phyloP scores from a whole-genome alignment of 352 stramenopile species.

The Elongisporangium prolatum region DNA sequence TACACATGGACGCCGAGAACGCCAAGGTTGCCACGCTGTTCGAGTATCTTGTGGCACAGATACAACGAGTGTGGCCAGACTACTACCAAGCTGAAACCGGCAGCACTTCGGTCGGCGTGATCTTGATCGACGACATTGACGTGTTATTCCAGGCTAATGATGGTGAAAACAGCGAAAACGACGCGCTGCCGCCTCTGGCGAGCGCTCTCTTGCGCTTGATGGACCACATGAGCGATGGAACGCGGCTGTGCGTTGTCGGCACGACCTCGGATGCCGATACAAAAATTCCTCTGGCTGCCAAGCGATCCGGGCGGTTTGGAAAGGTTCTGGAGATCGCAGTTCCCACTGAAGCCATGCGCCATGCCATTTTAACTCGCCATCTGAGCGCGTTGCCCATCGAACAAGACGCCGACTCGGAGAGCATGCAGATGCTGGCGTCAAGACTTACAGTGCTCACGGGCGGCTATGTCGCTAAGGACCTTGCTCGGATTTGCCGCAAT shows the following conservation, averaged over 20 bases:
- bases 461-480: conserved; percentile 74
- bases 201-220: conserved; percentile 61
- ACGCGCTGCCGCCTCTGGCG: conserved; percentile 39
- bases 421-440: conserved; percentile 15
- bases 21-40: conserved; percentile 39
- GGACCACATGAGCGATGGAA: conserved; percentile 29
- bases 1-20: conserved; percentile 53
- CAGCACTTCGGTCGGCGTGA: conserved; percentile 22
- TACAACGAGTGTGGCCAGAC: conserved; percentile 24
- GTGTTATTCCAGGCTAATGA: conserved; percentile 49
- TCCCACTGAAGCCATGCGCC: conserved; percentile 50
- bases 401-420: not conserved
- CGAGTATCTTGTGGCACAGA: conserved; percentile 46
- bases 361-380: conserved; percentile 41
- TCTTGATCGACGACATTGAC: conserved; percentile 71
- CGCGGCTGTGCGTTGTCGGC: conserved; percentile 44
- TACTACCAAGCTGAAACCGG: not conserved
- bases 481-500: conserved; percentile 66
- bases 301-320: conserved; percentile 45
- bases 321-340: conserved; percentile 62
- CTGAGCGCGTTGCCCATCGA: conserved; percentile 26
- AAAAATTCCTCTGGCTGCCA: conserved; percentile 38
- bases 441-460: conserved; percentile 56
- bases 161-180: conserved; percentile 23
- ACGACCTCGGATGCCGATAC: conserved; percentile 27